Base-by-base conservation (phyloP, 257 asterid species). In the Marsdenia floribunda region DNA sequence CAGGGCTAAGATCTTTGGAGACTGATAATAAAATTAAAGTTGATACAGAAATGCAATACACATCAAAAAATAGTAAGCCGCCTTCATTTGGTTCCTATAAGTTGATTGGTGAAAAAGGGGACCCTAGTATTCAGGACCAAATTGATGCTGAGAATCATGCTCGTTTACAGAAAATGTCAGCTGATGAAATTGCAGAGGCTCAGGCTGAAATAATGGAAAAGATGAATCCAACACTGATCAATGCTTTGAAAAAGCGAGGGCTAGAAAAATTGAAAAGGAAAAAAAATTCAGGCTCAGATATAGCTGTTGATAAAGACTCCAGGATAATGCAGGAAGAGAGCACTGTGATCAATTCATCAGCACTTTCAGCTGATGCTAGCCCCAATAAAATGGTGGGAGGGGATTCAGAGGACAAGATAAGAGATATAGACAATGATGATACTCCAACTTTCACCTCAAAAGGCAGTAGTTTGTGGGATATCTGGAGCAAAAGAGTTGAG, bases 401-500 rank as follows among this genome's bases (percentile, higher is more conserved):
- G 68, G 76, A 68, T 65, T 44, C 81, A 37, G 76, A 71, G 47
- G 87, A 81, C 24, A 73, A 76, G 71, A 73, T 2, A 54, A 76
- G 63, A 66, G 81, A 77, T 71, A 72, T 81, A 68, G 82, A 69
- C 69, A 78, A 69, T 53, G 83, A 80, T 69, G 67, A 21, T 71
- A 73, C 75, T 55, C 67, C 81, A 26, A 73, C 68, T 71, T 55
- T 29, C 79, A 83, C 76, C 49, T 65, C 84, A 46, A 71, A 78
- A 69, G 76, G 80, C 71, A 22, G 81, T 74, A 77, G 88, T 71
- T 40, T 80, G 80, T 94, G 99, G 99, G 86, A 84, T 80, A 79
- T 85, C 22, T 94, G 99, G 99, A 92, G 92, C 82, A 81, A 76
- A 83, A 85, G 97, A 87, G 99, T 94, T 59, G 99, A 92, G 85